Percentiles rank a stretch among this genome's conserved stretches.
Evolutionary conservation across 2,329 filamentous ascomycete species (phyloP).

Genomic region (Sodiomyces alkalinus): DNA sequence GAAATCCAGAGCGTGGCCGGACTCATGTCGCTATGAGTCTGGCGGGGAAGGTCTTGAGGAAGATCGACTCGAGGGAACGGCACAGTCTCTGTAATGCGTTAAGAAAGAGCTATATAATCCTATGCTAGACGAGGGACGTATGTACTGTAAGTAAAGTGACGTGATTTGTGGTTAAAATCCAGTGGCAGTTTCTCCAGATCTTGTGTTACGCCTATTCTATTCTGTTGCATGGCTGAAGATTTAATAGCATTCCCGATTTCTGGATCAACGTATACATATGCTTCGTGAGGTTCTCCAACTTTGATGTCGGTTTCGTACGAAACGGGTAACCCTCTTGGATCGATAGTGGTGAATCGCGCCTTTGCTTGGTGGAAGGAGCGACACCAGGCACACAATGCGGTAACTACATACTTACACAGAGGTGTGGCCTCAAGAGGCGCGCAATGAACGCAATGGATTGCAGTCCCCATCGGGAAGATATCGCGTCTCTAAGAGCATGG

Average conservation of each 20-base stretch:
- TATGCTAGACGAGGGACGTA: neutral
- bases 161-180: conserved; percentile 2
- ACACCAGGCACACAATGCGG: neutral
- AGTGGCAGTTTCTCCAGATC: conserved; percentile 1
- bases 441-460: neutral
- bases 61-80: conserved; percentile 1
- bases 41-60: conserved; percentile 1
- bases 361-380: conserved; percentile 2
- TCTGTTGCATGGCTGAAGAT: conserved; percentile 1
- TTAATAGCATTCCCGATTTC: conserved; percentile 1
- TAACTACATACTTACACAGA: too few species aligned
- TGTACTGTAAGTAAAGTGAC: conserved; percentile 1
- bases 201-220: neutral
- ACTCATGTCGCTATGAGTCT: conserved; percentile 3
- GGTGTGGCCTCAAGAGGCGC: conserved; percentile 1
- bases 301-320: conserved; percentile 1
- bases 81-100: conserved; percentile 1
- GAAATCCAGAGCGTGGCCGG: conserved; percentile 10
- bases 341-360: conserved; percentile 1
- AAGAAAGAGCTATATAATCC: too few species aligned
- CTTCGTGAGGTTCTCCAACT: conserved; percentile 1
- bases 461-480: conserved; percentile 1
- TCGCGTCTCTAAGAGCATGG: neutral
- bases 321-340: neutral
- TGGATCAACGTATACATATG: conserved; percentile 1